Conservation (phyloP, 1,284 basidiomycete genomes). For the Coriolopsis trogii region DNA sequence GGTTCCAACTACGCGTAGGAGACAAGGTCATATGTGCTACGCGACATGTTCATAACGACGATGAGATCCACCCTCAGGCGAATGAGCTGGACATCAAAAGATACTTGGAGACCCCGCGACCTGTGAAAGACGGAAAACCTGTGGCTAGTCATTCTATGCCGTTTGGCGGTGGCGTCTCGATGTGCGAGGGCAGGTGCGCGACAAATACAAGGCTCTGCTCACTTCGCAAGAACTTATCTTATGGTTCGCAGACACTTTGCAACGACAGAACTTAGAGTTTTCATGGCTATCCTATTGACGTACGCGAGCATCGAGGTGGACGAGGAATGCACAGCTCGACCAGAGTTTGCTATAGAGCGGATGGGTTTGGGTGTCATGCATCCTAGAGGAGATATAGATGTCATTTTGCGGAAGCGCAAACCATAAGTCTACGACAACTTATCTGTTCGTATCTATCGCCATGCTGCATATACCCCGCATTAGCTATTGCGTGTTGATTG, state of each 20-base stretch:
- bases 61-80: slow-evolving; percentile 24
- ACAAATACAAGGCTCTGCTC: too few species aligned
- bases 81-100: slow-evolving; percentile 20
- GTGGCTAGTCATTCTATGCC: slow-evolving; percentile 29
- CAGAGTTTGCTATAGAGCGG: slow-evolving; percentile 12
- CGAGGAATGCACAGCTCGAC: slow-evolving; percentile 12
- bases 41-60: slow-evolving; percentile 27
- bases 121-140: slow-evolving; percentile 23
- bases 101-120: slow-evolving; percentile 18
- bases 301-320: slow-evolving; percentile 17
- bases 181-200: slow-evolving; percentile 29
- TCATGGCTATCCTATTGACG: slow-evolving; percentile 18
- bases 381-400: slow-evolving; percentile 19
- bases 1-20: slow-evolving; percentile 22
- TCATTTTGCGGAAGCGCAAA: slow-evolving; percentile 17
- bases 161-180: slow-evolving; percentile 29
- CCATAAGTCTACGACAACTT: neutral
- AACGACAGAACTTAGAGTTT: slow-evolving; percentile 20
- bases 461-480: too few species aligned
- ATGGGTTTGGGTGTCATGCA: slow-evolving; percentile 21
- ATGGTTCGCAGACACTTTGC: slow-evolving; percentile 27
- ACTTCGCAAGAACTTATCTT: neutral
- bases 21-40: slow-evolving; percentile 32
- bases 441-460: neutral
- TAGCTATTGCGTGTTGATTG: too few species aligned